A percentile compares a stretch with the other conserved stretches of the same genome.
phyloP scores from a whole-genome alignment of 306 rosid species.

The Glycine latifolia region DNA sequence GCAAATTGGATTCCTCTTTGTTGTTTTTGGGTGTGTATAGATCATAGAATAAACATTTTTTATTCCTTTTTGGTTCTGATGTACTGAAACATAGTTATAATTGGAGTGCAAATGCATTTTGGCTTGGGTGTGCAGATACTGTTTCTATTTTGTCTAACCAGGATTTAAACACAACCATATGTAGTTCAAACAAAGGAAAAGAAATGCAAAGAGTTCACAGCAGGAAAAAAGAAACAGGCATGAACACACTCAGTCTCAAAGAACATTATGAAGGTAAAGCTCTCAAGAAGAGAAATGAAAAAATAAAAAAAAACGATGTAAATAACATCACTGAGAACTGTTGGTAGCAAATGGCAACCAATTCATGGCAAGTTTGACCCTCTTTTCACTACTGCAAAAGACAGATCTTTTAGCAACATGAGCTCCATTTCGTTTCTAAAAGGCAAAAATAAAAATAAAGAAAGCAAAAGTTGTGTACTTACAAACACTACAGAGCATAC shows the following conservation, averaged over 20 bases:
- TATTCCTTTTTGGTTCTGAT: constrained; percentile 57
- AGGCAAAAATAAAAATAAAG: constrained; percentile 39
- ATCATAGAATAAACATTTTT: constrained; percentile 70
- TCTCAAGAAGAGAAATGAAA: not conserved
- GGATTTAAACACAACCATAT: constrained; percentile 18
- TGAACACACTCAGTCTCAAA: constrained; percentile 9
- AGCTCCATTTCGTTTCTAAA: constrained; percentile 31
- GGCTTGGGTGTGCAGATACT: constrained; percentile 82
- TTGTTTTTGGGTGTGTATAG: constrained; percentile 78
- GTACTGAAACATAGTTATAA: constrained; percentile 74
- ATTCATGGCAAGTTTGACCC: not conserved
- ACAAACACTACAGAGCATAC: constrained; percentile 41
- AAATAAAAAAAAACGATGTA: constrained; percentile 1
- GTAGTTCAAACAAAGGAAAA: constrained; percentile 5
- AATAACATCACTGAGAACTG: constrained; percentile 11
- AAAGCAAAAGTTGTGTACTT: constrained; percentile 43
- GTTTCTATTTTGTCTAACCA: constrained; percentile 50
- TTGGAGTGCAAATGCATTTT: constrained; percentile 81
- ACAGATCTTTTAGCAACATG: constrained; percentile 15
- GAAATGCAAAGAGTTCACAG: constrained; percentile 22
- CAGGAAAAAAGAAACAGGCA: constrained; percentile 11
- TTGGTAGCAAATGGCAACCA: constrained; percentile 41
- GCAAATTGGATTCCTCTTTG: constrained; percentile 58
- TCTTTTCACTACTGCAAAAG: constrained; percentile 8
- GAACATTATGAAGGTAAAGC: constrained; percentile 35